Evolutionary conservation across 2,329 filamentous ascomycete species (phyloP).

Genomic region (Colletotrichum filicis): DNA sequence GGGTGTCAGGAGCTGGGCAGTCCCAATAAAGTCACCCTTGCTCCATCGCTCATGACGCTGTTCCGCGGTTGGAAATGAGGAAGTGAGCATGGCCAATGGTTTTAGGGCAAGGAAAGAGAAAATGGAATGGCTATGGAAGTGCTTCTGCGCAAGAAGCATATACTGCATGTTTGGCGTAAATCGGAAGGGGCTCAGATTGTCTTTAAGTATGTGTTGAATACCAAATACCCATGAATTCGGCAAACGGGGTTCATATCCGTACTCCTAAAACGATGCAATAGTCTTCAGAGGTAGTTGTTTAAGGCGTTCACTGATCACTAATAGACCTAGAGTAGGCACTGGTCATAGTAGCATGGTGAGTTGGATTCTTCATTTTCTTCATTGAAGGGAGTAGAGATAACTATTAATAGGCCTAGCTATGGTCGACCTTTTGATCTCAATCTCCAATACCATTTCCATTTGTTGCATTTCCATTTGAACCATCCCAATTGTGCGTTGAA

Average conservation of each 20-base stretch:
- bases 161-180: slow-evolving; percentile 36
- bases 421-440: neutral
- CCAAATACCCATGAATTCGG: slow-evolving; percentile 35
- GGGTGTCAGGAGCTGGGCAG: neutral
- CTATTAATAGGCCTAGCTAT: slow-evolving; percentile 25
- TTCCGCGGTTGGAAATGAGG: neutral
- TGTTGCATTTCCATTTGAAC: neutral
- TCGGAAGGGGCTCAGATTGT: slow-evolving; percentile 30
- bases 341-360: neutral
- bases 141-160: slow-evolving; percentile 23
- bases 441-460: slow-evolving; percentile 2
- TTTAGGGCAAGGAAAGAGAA: neutral
- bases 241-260: neutral
- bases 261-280: neutral
- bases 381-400: neutral
- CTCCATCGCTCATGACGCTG: neutral
- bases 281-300: neutral
- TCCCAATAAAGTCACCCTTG: neutral
- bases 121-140: slow-evolving; percentile 6
- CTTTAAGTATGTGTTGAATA: slow-evolving; percentile 35
- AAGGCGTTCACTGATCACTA: neutral
- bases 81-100: neutral
- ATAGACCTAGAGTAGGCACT: neutral
- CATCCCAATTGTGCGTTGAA: neutral
- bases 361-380: neutral